Evolutionary conservation across 208 protist genomes (phyloP).

Genomic region (Sergeia podlipaevii): DNA sequence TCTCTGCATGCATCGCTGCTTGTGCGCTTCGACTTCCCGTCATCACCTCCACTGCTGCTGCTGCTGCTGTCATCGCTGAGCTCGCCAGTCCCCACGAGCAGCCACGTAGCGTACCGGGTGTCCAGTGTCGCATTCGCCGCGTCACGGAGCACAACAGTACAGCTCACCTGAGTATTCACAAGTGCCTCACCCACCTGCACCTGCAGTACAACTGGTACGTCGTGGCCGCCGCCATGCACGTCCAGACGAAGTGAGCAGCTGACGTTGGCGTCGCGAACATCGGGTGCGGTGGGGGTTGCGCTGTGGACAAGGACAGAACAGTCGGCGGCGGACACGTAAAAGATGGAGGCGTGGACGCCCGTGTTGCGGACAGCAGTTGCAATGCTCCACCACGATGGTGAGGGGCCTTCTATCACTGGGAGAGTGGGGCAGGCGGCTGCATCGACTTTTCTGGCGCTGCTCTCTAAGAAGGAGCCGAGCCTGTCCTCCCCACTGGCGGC

Average conservation of each 20-base stretch:
- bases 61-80: too few relatives aligned
- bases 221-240: background rate
- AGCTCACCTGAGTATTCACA: slow-evolving; percentile 11
- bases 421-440: too few relatives aligned
- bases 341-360: slow-evolving; percentile 15
- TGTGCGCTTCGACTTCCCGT: too few relatives aligned
- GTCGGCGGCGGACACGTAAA: too few relatives aligned
- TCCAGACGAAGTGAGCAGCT: slow-evolving; percentile 14
- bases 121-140: slow-evolving; percentile 17
- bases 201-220: slow-evolving; percentile 11
- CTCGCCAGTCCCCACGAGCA: too few relatives aligned
- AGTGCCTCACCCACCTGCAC: too few relatives aligned
- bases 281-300: background rate
- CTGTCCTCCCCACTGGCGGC: slow-evolving; percentile 2
- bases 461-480: slow-evolving; percentile 14
- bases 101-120: too few relatives aligned
- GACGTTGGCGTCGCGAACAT: slow-evolving; percentile 3
- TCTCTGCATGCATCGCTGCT: too few relatives aligned
- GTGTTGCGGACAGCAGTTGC: slow-evolving; percentile 34
- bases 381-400: too few relatives aligned
- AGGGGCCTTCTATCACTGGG: too few relatives aligned
- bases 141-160: slow-evolving; percentile 31
- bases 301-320: slow-evolving; percentile 4
- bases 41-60: too few relatives aligned
- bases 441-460: too few relatives aligned